phyloP scores from a whole-genome alignment of 257 asterid genomes.

The Verbena officinalis region DNA sequence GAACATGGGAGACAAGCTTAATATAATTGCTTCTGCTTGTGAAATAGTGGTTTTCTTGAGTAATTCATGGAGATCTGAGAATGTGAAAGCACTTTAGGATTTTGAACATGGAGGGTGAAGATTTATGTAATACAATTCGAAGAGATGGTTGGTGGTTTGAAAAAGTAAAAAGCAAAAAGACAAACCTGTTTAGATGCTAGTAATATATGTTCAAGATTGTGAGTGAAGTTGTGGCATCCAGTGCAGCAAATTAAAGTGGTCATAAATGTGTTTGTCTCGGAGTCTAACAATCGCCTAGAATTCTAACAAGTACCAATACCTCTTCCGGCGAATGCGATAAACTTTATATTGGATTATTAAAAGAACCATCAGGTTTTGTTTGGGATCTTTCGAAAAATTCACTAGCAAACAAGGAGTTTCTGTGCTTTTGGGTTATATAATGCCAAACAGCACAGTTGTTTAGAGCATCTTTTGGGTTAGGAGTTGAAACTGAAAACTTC shows the following conservation, averaged over 20 bases:
- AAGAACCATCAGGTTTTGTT: slow-evolving; percentile 7
- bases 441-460: slow-evolving; percentile 9
- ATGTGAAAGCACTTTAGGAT: slow-evolving; percentile 4
- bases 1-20: slow-evolving; percentile 13
- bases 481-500: slow-evolving; percentile 15
- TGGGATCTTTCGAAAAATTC: slow-evolving; percentile 8
- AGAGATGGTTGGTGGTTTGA: slow-evolving; percentile 26
- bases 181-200: slow-evolving; percentile 23
- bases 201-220: slow-evolving; percentile 31
- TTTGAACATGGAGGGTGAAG: slow-evolving; percentile 24
- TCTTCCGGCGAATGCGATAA: slow-evolving; percentile 11
- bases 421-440: slow-evolving; percentile 23
- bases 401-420: slow-evolving; percentile 25
- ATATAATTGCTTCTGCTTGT: slow-evolving; percentile 13
- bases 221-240: slow-evolving; percentile 14
- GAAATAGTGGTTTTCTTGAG: slow-evolving; percentile 7
- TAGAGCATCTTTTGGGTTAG: slow-evolving; percentile 23
- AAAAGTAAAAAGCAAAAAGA: slow-evolving; percentile 22
- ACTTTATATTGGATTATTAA: slow-evolving; percentile 13
- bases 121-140: slow-evolving; percentile 29
- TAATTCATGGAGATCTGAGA: slow-evolving; percentile 3
- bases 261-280: slow-evolving; percentile 30
- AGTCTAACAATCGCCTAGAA: slow-evolving; percentile 24
- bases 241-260: slow-evolving; percentile 31
- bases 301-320: slow-evolving; percentile 18